Percentiles rank a stretch among this genome's conserved stretches.
phyloP scores from a whole-genome alignment of 192 early-diverging fungal genomes.

The Entrophospora sp. region DNA sequence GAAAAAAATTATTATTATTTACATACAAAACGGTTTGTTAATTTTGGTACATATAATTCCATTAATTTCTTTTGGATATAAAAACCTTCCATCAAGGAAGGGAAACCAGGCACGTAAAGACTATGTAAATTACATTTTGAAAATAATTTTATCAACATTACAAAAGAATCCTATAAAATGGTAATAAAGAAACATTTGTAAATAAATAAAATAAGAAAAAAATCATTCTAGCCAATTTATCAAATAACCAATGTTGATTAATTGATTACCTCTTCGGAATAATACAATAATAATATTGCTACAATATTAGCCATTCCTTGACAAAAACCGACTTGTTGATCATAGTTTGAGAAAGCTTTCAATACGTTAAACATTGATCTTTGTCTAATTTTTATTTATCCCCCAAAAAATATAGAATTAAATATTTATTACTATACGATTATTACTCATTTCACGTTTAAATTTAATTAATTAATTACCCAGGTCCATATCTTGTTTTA shows the following conservation, averaged over 20 bases:
- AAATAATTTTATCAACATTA: conserved; percentile 42
- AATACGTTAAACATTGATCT: conserved; percentile 69
- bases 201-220: neutral
- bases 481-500: conserved; percentile 45
- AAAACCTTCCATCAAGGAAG: conserved; percentile 45
- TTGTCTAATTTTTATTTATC: conserved; percentile 41
- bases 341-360: conserved; percentile 68
- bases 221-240: too few species aligned
- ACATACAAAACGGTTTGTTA: conserved; percentile 39
- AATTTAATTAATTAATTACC: conserved; percentile 23
- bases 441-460: neutral
- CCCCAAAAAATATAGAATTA: neutral
- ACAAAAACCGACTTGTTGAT: conserved; percentile 76
- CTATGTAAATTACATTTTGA: conserved; percentile 37
- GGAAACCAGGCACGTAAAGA: conserved; percentile 47
- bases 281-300: conserved; percentile 66
- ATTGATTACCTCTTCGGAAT: conserved; percentile 41
- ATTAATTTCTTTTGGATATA: conserved; percentile 46
- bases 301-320: conserved; percentile 81
- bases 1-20: neutral
- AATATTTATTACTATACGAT: neutral
- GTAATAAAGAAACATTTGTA: neutral
- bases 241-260: too few species aligned
- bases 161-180: conserved; percentile 39
- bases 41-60: conserved; percentile 35